Percentiles rank a stretch among this genome's conserved stretches.
Evolutionary conservation across 768 basidiomycete genomes (phyloP).

Genomic region (Tephrocybe sp.): DNA sequence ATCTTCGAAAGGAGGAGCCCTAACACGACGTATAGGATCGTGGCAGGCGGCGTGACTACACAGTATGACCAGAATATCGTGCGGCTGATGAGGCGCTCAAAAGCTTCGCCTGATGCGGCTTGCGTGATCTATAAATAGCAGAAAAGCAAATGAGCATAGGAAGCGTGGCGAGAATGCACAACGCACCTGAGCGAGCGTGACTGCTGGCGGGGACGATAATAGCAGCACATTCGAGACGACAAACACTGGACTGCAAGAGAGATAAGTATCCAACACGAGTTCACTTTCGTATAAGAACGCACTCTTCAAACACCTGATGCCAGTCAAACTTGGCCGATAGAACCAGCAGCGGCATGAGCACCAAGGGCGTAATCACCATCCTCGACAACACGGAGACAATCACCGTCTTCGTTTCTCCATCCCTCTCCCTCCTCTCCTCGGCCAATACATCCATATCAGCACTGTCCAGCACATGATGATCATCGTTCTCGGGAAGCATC

Average conservation of each 20-base stretch:
- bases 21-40: conserved; percentile 71
- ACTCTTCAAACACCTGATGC: conserved; percentile 75
- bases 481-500: conserved; percentile 1
- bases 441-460: background rate
- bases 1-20: conserved; percentile 62
- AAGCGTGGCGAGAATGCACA: background rate
- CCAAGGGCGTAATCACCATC: conserved; percentile 82
- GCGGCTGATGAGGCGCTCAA: conserved; percentile 85
- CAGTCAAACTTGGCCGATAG: conserved; percentile 55
- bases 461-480: conserved; percentile 5
- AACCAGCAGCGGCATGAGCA: conserved; percentile 77
- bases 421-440: background rate
- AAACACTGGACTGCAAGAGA: conserved; percentile 68
- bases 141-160: background rate
- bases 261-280: conserved; percentile 7
- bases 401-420: conserved; percentile 71
- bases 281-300: conserved; percentile 27
- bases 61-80: conserved; percentile 96
- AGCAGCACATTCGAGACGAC: conserved; percentile 83
- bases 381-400: conserved; percentile 77
- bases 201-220: conserved; percentile 78
- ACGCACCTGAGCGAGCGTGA: conserved; percentile 51
- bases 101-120: conserved; percentile 79
- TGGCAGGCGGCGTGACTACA: conserved; percentile 82
- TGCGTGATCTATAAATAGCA: conserved; percentile 64